These are phyloP conservation scores for Ophiostoma sp. DNA, from an alignment of 2,329 filamentous ascomycete species.

Conservation along the genomic window DNA sequence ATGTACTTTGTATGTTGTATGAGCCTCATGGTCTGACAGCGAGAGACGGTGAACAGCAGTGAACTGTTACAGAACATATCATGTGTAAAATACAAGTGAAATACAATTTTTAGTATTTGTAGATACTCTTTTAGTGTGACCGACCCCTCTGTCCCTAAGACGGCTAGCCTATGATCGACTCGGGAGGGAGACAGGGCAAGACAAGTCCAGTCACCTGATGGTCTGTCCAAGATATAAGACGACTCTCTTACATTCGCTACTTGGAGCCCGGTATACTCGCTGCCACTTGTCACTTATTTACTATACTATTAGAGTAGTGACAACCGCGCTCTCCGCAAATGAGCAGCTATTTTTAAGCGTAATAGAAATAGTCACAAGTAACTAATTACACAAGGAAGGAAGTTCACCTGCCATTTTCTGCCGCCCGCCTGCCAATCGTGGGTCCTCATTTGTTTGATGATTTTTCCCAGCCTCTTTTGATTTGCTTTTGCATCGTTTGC, in stretches of 20 bases:
- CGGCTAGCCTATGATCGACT: conserved; percentile 17
- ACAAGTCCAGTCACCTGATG: neutral
- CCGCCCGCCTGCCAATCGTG: conserved; percentile 5
- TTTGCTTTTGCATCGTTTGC: neutral
- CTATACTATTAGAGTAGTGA: neutral
- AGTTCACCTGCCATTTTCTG: neutral
- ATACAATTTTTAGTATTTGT: neutral
- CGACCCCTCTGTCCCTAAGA: conserved; percentile 15
- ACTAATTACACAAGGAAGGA: conserved; percentile 16
- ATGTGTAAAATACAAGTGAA: neutral
- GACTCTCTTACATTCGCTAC: too few species aligned
- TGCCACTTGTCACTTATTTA: neutral
- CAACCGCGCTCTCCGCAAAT: neutral
- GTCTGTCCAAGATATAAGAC: too few species aligned
- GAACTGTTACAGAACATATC: neutral
- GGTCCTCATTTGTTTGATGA: conserved; percentile 6
- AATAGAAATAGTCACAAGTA: neutral
- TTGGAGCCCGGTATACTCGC: neutral
- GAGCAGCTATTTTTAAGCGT: neutral
- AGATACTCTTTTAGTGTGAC: neutral
- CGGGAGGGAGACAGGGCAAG: conserved; percentile 8
- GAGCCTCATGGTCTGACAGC: conserved; percentile 1
- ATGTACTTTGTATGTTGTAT: neutral
- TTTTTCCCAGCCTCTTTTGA: conserved; percentile 11
- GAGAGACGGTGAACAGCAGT: neutral